Evolutionary conservation across 2,329 filamentous ascomycete genomes (phyloP), one percentile per base, ranked within the genome.

Genomic region (Fusarium sarcochroum): DNA sequence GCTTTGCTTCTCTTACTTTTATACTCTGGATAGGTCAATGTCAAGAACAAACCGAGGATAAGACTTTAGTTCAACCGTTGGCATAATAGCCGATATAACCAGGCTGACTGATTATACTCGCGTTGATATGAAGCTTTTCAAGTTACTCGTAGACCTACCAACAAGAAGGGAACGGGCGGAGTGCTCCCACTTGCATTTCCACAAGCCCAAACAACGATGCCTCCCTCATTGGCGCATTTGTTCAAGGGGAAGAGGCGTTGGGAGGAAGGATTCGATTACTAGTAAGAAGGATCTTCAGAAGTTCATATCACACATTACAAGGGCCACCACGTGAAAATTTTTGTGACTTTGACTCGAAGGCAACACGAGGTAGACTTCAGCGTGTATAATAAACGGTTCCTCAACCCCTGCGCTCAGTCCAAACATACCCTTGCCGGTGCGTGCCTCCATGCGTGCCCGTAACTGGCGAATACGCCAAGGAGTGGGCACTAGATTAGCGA

Each of bases 371-470:
- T 30, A 2, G 17, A 11, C 7, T 15, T 13, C 1, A 1, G 13
- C 9, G 23, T 8, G 27, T 30, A n/a, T 25, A 4, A 45, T 25
- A 8, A 30, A 18, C 7, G 35, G 18, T n/a, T 1, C 7, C 9
- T 9, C 9, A 5, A 10, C 20, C 46, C 46, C 23, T 34, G 34
- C 15, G 4, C 9, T 11, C 45, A 35, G 20, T 35, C 17, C 46
- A 48, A 63, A 55, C 38, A 61, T 7, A 48, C 42, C 59, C 59
- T 30, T 59, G 35, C 40, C 47, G 20, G 15, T 40, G 25, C 59
- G 59, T 63, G 59, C 35, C 7, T 18, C 14, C 3, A 51, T 52
- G n/a, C 20, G 7, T 23, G 11, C 30, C n/a, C 59, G 30, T 59
- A 32, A 62, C 47, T 62, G 59, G 59, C 34, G 54, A 35, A 27